These are phyloP conservation scores for Fusarium brachygibbosum DNA, from an alignment of 2,329 filamentous ascomycete species.

Conservation along the genomic window DNA sequence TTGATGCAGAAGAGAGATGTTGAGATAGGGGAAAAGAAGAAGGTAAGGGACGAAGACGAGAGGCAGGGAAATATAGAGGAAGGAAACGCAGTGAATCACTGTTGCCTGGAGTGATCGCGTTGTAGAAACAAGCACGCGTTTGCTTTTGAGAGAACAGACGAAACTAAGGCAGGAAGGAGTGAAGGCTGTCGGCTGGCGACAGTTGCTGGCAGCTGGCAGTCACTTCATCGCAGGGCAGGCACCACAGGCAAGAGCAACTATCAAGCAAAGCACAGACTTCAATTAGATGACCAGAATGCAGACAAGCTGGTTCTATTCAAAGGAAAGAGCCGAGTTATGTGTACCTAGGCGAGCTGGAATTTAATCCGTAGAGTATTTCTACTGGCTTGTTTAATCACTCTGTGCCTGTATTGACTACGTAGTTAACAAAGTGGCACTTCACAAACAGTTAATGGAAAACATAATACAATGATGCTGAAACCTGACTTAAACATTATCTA, in stretches of 20 bases:
- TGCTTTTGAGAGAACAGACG: not conserved
- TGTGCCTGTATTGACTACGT: not conserved
- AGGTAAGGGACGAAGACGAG: not conserved
- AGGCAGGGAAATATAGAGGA: not conserved
- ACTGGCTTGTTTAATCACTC: not conserved
- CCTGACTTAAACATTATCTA: not conserved
- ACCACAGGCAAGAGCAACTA: not conserved
- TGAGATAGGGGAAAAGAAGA: conserved; percentile 14
- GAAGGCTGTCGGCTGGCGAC: conserved; percentile 5
- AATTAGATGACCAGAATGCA: not conserved
- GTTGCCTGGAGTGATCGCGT: conserved; percentile 15
- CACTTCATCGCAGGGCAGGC: not conserved
- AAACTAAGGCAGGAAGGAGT: conserved; percentile 8
- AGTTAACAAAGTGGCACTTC: not conserved
- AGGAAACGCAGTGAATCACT: conserved; percentile 10
- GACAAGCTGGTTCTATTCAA: not conserved
- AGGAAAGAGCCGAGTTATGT: not conserved
- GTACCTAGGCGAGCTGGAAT: no score
- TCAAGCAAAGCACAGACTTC: not conserved
- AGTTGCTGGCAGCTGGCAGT: conserved; percentile 28
- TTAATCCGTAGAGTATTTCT: not conserved
- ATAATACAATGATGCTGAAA: not conserved
- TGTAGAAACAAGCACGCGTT: not conserved
- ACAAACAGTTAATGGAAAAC: not conserved
- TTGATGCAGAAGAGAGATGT: not conserved